These are phyloP conservation scores for Ramaria sp. DNA, from an alignment of 768 basidiomycete genomes.

Conservation along the genomic window DNA sequence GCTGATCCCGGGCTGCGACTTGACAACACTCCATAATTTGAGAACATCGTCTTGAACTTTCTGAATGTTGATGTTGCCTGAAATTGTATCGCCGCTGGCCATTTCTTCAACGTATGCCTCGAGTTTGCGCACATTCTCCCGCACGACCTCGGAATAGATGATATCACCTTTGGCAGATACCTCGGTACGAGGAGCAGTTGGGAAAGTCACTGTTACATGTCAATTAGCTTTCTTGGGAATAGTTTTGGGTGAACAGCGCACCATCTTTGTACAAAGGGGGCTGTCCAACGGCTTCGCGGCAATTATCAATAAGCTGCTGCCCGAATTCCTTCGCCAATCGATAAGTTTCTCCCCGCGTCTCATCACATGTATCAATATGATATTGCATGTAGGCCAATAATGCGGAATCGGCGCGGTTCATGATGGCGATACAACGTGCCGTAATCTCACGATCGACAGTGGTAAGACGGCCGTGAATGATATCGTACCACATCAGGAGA, in stretches of 20 bases:
- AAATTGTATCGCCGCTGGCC: constrained; percentile 87
- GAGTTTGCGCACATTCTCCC: constrained; percentile 92
- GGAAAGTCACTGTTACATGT: constrained; percentile 72
- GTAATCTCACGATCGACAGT: constrained; percentile 96
- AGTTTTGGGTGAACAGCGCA: constrained; percentile 23
- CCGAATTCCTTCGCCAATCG: constrained; percentile 95
- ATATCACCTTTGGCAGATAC: constrained; percentile 92
- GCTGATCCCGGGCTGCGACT: constrained; percentile 93
- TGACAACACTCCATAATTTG: constrained; percentile 95
- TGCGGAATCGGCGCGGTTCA: constrained; percentile 93
- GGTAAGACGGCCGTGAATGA: constrained; percentile 89
- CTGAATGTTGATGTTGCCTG: constrained; percentile 80
- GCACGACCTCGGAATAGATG: constrained; percentile 87
- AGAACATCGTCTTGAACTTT: constrained; percentile 97
- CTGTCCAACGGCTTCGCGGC: constrained; percentile 67
- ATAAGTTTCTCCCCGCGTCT: constrained; percentile 82
- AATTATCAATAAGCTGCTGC: constrained; percentile 91
- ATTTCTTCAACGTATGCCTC: constrained; percentile 98
- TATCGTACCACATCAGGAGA: constrained; percentile 94
- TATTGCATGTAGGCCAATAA: constrained; percentile 94
- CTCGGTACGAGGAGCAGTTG: constrained; percentile 92
- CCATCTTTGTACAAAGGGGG: constrained; percentile 96
- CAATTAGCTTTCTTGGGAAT: constrained; percentile 8
- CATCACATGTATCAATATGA: constrained; percentile 74
- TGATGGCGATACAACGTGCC: constrained; percentile 91